Evolutionary conservation across 768 basidiomycete species (phyloP), one percentile per base, ranked within the genome.

Genomic region (Obba rivulosa): DNA sequence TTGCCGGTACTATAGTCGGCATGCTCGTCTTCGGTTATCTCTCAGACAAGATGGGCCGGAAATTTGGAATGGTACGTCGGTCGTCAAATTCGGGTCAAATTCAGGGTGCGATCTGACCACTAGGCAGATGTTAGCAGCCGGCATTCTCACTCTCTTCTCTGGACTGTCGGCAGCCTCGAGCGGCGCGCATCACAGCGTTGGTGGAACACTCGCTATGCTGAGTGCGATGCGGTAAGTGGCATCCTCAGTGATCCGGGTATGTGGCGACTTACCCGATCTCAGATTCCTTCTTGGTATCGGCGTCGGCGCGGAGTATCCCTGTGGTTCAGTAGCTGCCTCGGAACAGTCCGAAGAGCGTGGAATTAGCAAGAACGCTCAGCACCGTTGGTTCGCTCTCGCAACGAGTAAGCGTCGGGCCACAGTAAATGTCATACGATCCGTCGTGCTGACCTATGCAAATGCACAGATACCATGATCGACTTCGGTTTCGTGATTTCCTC

Each of bases 251-350:
- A 18, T 14, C 43, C 28, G 18, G 9, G 45, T 20, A 7, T 18
- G 4, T 4, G 4, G 34, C 20, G 17, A n/a, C 45, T 46, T 21
- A 23, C 18, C 20, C 18, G 13, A 22, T 3, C 53, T 48, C 38
- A 90, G 90, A 8, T 94, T 94, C 72, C 65, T 96, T 1, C 74
- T 93, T 39, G 94, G 94, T 34, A 85, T 94, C 46, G 92, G 92
- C 20, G 76, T 92, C 0, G 89, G 91, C 3, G 88, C 87, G 4
- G 88, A 90, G 64, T 94, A 94, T 55, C 93, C 93, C 7, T 90
- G 89, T 53, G 92, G 93, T 21, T 87, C 85, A 0, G 89, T 92
- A 14, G 87, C 91, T 4, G 86, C 85, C 7, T 85, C 89, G 2
- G 94, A 96, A 60, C 88, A 92, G 59, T 87, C 91, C 2, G 94